Percentiles rank a stretch among this genome's conserved stretches.
phyloP scores from a whole-genome alignment of 2,329 filamentous ascomycete genomes.

The Exophiala dermatitidis region DNA sequence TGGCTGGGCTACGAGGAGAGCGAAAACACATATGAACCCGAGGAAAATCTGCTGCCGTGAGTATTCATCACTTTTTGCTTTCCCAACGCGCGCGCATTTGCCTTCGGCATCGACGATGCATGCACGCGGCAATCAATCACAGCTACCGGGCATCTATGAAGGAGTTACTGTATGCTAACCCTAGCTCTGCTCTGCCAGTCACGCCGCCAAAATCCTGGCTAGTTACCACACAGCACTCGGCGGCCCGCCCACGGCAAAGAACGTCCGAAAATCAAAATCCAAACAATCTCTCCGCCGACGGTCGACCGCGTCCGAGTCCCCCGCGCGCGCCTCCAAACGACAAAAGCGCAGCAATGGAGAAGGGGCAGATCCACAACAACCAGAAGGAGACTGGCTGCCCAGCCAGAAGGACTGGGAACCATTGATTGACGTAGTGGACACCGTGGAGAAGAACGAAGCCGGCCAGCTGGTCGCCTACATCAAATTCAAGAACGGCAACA shows the following conservation, averaged over 20 bases:
- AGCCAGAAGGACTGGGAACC: slow-evolving; percentile 39
- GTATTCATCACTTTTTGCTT: background rate
- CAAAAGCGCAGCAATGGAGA: slow-evolving; percentile 22
- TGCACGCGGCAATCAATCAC: too few species aligned
- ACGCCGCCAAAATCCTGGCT: slow-evolving; percentile 34
- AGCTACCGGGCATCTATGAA: too few species aligned
- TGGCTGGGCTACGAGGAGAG: slow-evolving; percentile 42
- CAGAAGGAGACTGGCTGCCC: slow-evolving; percentile 34
- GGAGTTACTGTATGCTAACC: background rate
- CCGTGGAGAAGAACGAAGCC: slow-evolving; percentile 36
- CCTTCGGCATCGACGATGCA: too few species aligned
- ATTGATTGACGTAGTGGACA: slow-evolving; percentile 38
- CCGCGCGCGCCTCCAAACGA: slow-evolving; percentile 15
- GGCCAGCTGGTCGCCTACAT: slow-evolving; percentile 36
- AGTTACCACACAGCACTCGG: slow-evolving; percentile 39
- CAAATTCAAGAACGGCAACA: slow-evolving; percentile 40
- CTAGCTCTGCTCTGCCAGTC: slow-evolving; percentile 5
- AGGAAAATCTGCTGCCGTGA: slow-evolving; percentile 39
- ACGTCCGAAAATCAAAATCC: slow-evolving; percentile 23
- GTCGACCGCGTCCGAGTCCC: slow-evolving; percentile 23
- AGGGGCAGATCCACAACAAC: slow-evolving; percentile 23
- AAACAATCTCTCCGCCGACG: slow-evolving; percentile 26
- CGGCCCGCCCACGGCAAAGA: slow-evolving; percentile 32
- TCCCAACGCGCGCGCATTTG: background rate
- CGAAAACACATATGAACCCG: slow-evolving; percentile 43